Base-by-base conservation (phyloP, 148 eudicot genomes). In the Beta vulgaris region DNA sequence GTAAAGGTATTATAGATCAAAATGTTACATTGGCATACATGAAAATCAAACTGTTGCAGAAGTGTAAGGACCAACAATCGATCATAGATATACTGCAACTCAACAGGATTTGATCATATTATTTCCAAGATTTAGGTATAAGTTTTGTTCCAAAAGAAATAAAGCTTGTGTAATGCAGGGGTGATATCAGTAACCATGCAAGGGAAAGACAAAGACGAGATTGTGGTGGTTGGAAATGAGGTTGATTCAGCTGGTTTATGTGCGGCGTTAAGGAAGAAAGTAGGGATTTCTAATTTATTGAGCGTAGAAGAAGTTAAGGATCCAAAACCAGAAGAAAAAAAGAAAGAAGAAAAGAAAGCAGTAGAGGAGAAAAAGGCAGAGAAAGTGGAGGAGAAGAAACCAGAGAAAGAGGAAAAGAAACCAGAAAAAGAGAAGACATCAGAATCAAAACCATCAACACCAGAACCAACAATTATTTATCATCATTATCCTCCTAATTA, bases 241-340 rank as follows among this genome's bases (percentile, higher is more conserved):
- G 81, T 81, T 0, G 84, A 81, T 70, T 69, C 84, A 68, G 84
- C 75, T 0, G 78, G 49, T 10, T 62, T 81, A 69, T 81, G 84
- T 59, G 42, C 66, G 0, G 25, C 80, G 3, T 68, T 81, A 31
- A 68, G 80, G 71, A 77, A 77, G 65, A 81, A 81, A 53, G 25
- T 68, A 8, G 74, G 77, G 14, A 3, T 10, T 55, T 69, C 80
- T 12, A 77, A 19, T 7, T 15, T 81, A 43, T 3, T 72, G 46
- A 81, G 84, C 0, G 80, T 81, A 14, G 71, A 81, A 42, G 80
- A 73, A 35, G 77, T 81, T 2, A 77, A 77, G 49, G 71, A 59
- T 68, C 84, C 84, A 13, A 82, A 78, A 34, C 84, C 81, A 1
- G 82, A 74, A n/a, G 84, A 81, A 21, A 57, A 77, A 35, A 77